Evolutionary conservation across 1,139 yeast genomes (phyloP).

Genomic region (Geotrichum macrosporum): DNA sequence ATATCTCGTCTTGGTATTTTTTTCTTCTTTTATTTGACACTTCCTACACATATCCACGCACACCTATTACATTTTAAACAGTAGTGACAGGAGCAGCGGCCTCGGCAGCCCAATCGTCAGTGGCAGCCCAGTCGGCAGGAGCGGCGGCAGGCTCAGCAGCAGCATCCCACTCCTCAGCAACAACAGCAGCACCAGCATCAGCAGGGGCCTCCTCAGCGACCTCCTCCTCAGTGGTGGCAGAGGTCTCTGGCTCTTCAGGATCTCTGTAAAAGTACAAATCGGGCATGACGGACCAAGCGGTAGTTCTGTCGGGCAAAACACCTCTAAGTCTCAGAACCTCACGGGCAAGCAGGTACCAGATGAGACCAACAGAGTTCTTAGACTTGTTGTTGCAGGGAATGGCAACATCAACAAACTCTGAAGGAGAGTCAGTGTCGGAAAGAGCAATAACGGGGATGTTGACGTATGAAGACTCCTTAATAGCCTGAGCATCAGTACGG

Average conservation of each 20-base stretch:
- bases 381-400: conserved; percentile 99
- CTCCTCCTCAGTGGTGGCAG: conserved; percentile 53
- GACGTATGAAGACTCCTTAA: conserved; percentile 99
- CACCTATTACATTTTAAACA: too few species aligned
- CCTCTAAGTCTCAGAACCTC: conserved; percentile 99
- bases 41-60: too few species aligned
- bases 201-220: conserved; percentile 56
- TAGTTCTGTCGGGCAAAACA: conserved; percentile 92
- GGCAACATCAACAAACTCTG: conserved; percentile 98
- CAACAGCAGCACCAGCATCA: conserved; percentile 59
- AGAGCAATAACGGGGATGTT: conserved; percentile 99
- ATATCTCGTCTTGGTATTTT: too few species aligned
- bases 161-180: conserved; percentile 78
- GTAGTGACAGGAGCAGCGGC: conserved; percentile 41
- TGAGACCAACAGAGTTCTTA: conserved; percentile 98
- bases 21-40: too few species aligned
- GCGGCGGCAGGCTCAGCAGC: conserved; percentile 56
- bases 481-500: conserved; percentile 99
- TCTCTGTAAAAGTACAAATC: conserved; percentile 99
- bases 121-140: conserved; percentile 48
- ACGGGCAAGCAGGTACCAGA: conserved; percentile 99
- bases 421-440: conserved; percentile 97
- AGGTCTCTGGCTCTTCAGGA: conserved; percentile 98
- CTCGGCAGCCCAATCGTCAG: conserved; percentile 71
- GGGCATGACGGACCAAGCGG: conserved; percentile 99